Evolutionary conservation across 371 early-diverging fungal species (phyloP), one percentile per base, ranked within the genome.

Genomic region (Lichtheimia ramosa): DNA sequence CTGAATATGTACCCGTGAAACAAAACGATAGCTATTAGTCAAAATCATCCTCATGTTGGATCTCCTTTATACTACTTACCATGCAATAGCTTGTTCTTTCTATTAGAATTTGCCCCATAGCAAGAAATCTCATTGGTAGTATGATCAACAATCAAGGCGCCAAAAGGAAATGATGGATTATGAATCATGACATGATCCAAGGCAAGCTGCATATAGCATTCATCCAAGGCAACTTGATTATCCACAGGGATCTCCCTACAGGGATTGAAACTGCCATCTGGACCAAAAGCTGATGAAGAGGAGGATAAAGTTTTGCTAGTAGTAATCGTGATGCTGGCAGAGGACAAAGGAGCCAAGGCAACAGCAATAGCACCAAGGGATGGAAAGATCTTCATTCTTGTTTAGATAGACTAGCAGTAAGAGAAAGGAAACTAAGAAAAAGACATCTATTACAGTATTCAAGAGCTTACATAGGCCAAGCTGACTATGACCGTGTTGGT

Each of bases 121-220:
- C 73, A 73, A n/a, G 70, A 66, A 5, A 73, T 70, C 6, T 69
- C 65, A 27, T 73, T 73, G 12, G 51, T 59, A 7, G 61, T 70
- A 48, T 73, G 70, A 25, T 70, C 74, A 1, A 70, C 74, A 46
- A 73, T 70, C 23, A 73, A 42, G 0, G 73, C 67, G 20, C 73
- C 70, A 46, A 73, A 73, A 7, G 70, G 69, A 40, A 65, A 61
- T 3, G 52, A 34, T 14, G 69, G 73, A 21, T 70, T 73, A 34
- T 69, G 67, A 27, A 58, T 43, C 41, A 67, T 46, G 4, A 65
- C 74, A 63, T 68, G 70, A 23, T 73, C 70, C 46, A 73, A 54
- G 5, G 70, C 70, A 13, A 67, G 52, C 25, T 58, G 61, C 73
- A 72, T 72, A 39, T 72, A 72, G 51, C 73, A 72, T 46, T 63